A percentile compares a stretch with the other conserved stretches of the same genome.
Evolutionary conservation across 2,329 filamentous ascomycete species (phyloP).

Genomic region (Trichophyton mentagrophytes): DNA sequence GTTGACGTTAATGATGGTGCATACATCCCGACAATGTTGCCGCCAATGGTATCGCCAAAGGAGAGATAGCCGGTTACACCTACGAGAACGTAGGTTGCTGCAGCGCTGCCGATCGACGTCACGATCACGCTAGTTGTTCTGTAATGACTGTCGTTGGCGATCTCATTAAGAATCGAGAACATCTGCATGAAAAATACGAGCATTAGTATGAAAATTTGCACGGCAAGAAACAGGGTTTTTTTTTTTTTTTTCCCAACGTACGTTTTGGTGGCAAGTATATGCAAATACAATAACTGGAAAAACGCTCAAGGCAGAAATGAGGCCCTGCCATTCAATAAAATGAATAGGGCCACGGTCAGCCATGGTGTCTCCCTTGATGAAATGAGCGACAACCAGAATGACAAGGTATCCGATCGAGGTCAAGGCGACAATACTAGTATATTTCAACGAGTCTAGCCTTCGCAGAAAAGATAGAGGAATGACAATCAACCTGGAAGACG

Average conservation of each 20-base stretch:
- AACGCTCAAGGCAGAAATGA: conserved; percentile 66
- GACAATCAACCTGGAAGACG: conserved; percentile 55
- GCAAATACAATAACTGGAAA: conserved; percentile 95
- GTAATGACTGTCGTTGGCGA: conserved; percentile 66
- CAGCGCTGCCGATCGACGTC: conserved; percentile 78
- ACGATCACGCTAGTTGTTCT: conserved; percentile 67
- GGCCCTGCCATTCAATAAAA: conserved; percentile 64
- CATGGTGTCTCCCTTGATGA: conserved; percentile 61
- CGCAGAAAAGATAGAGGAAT: conserved; percentile 89
- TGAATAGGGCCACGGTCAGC: conserved; percentile 62
- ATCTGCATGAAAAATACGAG: conserved; percentile 47
- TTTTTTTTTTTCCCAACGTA: conserved; percentile 37
- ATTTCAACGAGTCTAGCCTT: conserved; percentile 87
- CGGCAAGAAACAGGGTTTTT: not conserved
- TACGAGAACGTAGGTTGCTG: conserved; percentile 74
- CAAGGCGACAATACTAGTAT: conserved; percentile 83
- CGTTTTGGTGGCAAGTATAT: conserved; percentile 98
- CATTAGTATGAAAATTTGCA: not conserved
- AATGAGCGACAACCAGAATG: conserved; percentile 86
- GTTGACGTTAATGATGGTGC: conserved; percentile 68
- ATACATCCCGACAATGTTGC: conserved; percentile 92
- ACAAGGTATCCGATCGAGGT: conserved; percentile 91
- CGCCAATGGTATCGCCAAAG: conserved; percentile 76
- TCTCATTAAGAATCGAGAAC: conserved; percentile 97
- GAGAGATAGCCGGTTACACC: conserved; percentile 92